These are phyloP conservation scores for Monosporozyma siamensis DNA, from an alignment of 805 yeast species.

Conservation along the genomic window DNA sequence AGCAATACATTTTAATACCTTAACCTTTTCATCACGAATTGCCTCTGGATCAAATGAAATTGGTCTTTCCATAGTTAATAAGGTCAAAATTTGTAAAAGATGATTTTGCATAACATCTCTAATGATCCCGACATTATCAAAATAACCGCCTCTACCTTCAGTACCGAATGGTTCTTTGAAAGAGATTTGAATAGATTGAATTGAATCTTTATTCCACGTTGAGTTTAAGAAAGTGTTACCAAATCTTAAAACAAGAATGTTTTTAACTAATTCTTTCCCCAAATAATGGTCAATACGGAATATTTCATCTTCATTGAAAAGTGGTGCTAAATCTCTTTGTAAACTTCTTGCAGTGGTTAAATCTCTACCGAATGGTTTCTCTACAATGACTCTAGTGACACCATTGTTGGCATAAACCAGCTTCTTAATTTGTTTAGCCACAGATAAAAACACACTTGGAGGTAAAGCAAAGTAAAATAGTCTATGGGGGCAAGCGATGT, in stretches of 20 bases:
- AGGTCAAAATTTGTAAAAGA: conserved; percentile 80
- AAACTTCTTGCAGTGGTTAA: conserved; percentile 66
- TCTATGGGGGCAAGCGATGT: conserved; percentile 54
- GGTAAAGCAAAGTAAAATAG: conserved; percentile 91
- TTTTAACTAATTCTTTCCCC: conserved; percentile 97
- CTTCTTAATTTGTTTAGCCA: conserved; percentile 63
- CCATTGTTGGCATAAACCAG: conserved; percentile 62
- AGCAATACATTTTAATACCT: conserved; percentile 73
- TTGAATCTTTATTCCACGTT: conserved; percentile 78
- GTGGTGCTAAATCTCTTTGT: conserved; percentile 69
- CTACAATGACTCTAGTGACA: conserved; percentile 73
- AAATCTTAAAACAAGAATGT: conserved; percentile 78
- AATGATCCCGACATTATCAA: conserved; percentile 88
- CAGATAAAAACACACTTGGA: conserved; percentile 80
- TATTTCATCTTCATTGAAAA: conserved; percentile 83
- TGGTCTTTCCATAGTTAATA: conserved; percentile 94
- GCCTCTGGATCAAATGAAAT: conserved; percentile 85
- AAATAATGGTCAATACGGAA: conserved; percentile 95
- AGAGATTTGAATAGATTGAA: conserved; percentile 74
- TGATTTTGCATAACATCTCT: conserved; percentile 99
- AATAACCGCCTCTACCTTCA: conserved; percentile 98
- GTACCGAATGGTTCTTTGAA: conserved; percentile 99
- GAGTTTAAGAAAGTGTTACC: conserved; percentile 82
- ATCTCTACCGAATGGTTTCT: conserved; percentile 96
- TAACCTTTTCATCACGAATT: conserved; percentile 92